Base-by-base conservation (phyloP, 106 monocot genomes). In the Dendrobium huoshanense region DNA sequence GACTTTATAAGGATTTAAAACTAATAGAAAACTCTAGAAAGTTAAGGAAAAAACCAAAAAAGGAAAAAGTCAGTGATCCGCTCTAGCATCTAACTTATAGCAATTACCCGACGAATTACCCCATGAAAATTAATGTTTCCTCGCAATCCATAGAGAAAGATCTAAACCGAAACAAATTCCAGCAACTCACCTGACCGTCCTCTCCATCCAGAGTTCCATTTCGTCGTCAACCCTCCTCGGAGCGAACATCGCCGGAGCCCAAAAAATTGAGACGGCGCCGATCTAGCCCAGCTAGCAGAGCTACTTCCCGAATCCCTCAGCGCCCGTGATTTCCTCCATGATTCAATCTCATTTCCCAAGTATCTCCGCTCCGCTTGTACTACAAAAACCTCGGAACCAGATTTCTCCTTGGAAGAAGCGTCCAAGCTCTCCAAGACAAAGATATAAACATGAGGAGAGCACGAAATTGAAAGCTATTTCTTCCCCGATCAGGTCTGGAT, bases 221-320 rank as follows among this genome's bases (percentile, higher is more conserved):
- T 86, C 86, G 47, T 80, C 90, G 41, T 90, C 83, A 43, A 90
- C 83, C 78, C 83, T 90, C 76, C 81, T 78, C 47, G 84, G 86
- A 40, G 77, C 79, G 42, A 86, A 77, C 88, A 83, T 89, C 81
- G 33, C 37, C 51, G 8, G 74, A 74, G 44, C 41, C 42, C 13
- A 15, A 16, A 43, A 4, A 44, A 44, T 11, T 9, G 6, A 42
- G 13, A 20, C 74, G 7, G 20, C 43, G 43, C 7, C 41, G 20
- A 44, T 74, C 74, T 44, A 43, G 19, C 74, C 7, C 74, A 41
- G n/a, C 43, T 13, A 10, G 44, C 43, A 19, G n/a, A 74, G n/a
- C 9, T 41, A 42, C 11, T 44, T 37, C 74, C 8, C 42, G 43
- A 44, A 74, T 41, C 41, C 74, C 6, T 3, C 8, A 43, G 29